Evolutionary conservation across 805 yeast genomes (phyloP), one percentile per base, ranked within the genome.

Genomic region (Nakazawaea peltata): DNA sequence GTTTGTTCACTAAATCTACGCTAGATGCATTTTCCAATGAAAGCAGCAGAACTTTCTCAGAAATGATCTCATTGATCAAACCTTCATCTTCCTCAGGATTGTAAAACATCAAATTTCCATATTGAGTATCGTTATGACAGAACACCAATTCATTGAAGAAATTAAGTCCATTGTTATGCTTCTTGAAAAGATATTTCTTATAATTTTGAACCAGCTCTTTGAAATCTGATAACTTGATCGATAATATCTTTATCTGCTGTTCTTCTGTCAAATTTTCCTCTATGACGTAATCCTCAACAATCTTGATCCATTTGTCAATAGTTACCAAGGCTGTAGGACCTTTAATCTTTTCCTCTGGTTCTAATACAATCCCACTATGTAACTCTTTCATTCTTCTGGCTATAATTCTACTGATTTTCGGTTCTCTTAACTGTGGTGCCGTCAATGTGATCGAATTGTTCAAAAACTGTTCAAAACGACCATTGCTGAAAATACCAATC

Each of bases 321-420:
- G 75, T 66, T 25, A 52, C 54, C 90, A 95, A 87, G 7, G 73
- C 69, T 32, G 67, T 63, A 0, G 97, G 83, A 1, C 92, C 82
- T 11, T 53, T 53, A 5, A 52, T 54, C 29, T 65, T 61, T 48
- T 87, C 96, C 3, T 59, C 60, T 2, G 57, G 53, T 16, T 73
- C 69, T 34, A 92, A 60, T 11, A 73, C 75, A 15, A 92, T 77
- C 48, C 90, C 88, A 38, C 67, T 68, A 52, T 92, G 98, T 37
- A 92, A 67, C 46, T 92, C 97, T 50, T 88, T 81, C 97, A 92
- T 92, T 63, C 98, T 79, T 64, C 95, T 77, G 11, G 95, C 97
- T 44, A 92, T 80, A 65, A 84, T 81, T 44, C 80, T 77, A 32
- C 87, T 75, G 14, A 83, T 77, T 19, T 76, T 78, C 42, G 85